phyloP scores from a whole-genome alignment of 352 stramenopile species.

The Phytophthora sp. region DNA sequence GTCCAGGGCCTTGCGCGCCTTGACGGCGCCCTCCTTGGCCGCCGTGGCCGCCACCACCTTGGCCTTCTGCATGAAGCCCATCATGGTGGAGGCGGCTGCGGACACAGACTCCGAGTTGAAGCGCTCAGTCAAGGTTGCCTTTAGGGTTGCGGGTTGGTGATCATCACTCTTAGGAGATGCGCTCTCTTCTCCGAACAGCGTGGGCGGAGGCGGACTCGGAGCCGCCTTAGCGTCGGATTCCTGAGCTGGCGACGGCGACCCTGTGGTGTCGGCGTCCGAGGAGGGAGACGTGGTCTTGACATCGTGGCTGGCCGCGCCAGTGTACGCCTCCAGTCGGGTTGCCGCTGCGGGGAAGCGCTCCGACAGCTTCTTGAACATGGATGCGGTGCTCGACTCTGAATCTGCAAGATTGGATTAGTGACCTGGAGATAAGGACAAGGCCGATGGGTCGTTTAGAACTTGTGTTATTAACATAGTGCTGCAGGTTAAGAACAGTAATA shows the following conservation, averaged over 20 bases:
- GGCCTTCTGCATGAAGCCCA: slow-evolving; percentile 87
- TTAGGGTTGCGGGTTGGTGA: slow-evolving; percentile 54
- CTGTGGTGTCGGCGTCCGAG: slow-evolving; percentile 16
- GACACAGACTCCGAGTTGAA: slow-evolving; percentile 79
- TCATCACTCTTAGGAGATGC: slow-evolving; percentile 41
- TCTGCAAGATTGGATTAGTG: not conserved
- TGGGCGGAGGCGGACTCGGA: slow-evolving; percentile 10
- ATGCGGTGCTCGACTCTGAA: not conserved
- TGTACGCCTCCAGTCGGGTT: slow-evolving; percentile 73
- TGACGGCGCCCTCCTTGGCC: slow-evolving; percentile 77
- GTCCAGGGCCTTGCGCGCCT: slow-evolving; percentile 83
- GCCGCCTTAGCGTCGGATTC: slow-evolving; percentile 18
- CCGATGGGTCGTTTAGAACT: not conserved
- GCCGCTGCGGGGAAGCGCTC: slow-evolving; percentile 77
- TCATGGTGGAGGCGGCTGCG: slow-evolving; percentile 72
- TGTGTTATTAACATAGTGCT: not conserved
- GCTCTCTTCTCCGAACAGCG: slow-evolving; percentile 39
- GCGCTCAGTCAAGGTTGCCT: slow-evolving; percentile 60
- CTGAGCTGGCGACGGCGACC: slow-evolving; percentile 19
- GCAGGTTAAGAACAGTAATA: too few species aligned
- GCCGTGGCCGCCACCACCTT: slow-evolving; percentile 75
- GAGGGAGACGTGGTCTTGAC: slow-evolving; percentile 31
- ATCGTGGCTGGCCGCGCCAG: slow-evolving; percentile 24
- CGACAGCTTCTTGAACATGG: slow-evolving; percentile 83
- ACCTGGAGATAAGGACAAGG: not conserved